These are phyloP conservation scores for Glebionis coronaria DNA, from an alignment of 129 eudicot species.

Conservation along the genomic window DNA sequence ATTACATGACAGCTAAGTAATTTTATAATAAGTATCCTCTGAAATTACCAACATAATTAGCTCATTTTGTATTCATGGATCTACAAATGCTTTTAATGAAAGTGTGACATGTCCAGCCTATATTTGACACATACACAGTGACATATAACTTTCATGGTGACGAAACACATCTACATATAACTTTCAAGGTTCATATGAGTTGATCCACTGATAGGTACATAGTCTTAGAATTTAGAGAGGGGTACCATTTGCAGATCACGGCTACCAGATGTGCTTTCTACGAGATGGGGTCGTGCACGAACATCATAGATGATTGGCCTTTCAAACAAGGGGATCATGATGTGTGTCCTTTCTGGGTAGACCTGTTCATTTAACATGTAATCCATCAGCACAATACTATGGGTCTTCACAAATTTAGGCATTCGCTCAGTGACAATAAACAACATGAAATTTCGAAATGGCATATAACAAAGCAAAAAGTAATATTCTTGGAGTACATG, in stretches of 20 bases:
- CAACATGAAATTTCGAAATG: background rate
- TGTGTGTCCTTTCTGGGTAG: conserved; percentile 44
- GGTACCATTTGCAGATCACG: conserved; percentile 47
- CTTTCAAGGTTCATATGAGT: background rate
- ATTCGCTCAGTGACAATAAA: background rate
- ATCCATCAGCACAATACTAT: background rate
- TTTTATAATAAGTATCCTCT: too few relatives aligned
- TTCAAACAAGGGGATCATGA: conserved; percentile 48
- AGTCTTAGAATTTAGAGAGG: background rate
- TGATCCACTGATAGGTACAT: background rate
- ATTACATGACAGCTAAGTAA: too few relatives aligned
- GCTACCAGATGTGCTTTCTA: conserved; percentile 44
- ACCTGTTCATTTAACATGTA: conserved; percentile 25
- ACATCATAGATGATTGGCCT: conserved; percentile 43
- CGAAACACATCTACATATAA: too few relatives aligned
- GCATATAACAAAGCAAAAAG: background rate
- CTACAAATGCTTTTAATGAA: too few relatives aligned
- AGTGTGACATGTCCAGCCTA: too few relatives aligned
- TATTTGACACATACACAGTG: too few relatives aligned
- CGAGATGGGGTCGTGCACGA: conserved; percentile 46
- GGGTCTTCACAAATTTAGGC: background rate
- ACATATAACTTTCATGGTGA: too few relatives aligned
- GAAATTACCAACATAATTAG: too few relatives aligned
- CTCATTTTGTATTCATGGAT: too few relatives aligned
- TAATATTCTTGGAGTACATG: background rate